Evolutionary conservation across 495 filamentous ascomycete species (phyloP), one percentile per base, ranked within the genome.

Genomic region (Stereocaulon alpinum): DNA sequence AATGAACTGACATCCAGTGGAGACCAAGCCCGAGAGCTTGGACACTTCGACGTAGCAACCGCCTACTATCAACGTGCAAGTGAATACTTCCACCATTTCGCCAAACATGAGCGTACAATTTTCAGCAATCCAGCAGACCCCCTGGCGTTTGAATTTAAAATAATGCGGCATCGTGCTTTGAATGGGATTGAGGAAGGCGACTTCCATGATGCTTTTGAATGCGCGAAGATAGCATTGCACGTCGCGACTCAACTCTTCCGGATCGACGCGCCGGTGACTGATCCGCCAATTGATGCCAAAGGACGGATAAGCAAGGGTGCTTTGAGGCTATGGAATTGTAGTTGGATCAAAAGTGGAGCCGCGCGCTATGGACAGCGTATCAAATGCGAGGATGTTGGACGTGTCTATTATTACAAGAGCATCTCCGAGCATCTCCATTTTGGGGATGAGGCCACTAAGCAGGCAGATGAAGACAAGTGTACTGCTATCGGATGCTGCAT

Each of bases 401-500:
- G 47, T 14, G 40, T 45, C 6, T 59, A 59, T 43, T 59, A 53
- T 41, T 59, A 59, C 24, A 59, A 52, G 41, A 59, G 57, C 11
- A 59, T 59, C 29, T 1, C 48, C 0, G 48, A 52, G 49, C 47
- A 41, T 11, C 4, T 53, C 17, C 11, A 42, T 10, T 15, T 20
- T 9, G 57, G 57, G 20, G 57, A 53, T 30, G 11, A 32, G 52
- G 57, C 47, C 15, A 32, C 57, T 12, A 34, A 42, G 40, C 14
- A 59, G 47, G 57, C 57, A 6, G 57, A 59, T 1, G 57, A 59
- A 15, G 58, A 60, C 18, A 60, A 60, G 11, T 43, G 17, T 17
- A 60, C 50, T 32, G 58, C 24, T 5, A 60, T 60, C 3, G 58
- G 58, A 20, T 60, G 58, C 41, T 60, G 58, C 27, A 48, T 60